A percentile compares a stretch with the other conserved stretches of the same genome.
These are phyloP conservation scores for Backusella psychrophila DNA, from an alignment of 192 early-diverging fungal genomes.

Conservation along the genomic window DNA sequence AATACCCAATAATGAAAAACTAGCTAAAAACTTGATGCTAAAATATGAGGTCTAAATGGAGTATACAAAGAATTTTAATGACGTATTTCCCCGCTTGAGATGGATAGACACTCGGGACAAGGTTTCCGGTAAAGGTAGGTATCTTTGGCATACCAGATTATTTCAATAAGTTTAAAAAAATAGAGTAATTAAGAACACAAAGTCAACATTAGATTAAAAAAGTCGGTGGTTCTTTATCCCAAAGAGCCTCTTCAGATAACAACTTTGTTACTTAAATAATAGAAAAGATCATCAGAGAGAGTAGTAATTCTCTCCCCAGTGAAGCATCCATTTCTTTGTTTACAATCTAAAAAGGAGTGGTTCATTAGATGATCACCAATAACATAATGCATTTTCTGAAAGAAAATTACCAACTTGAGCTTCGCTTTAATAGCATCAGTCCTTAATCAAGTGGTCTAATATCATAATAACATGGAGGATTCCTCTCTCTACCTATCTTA, in stretches of 20 bases:
- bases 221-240: not conserved
- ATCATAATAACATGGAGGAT: not conserved
- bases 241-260: not conserved
- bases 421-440: not conserved
- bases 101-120: not conserved
- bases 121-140: not conserved
- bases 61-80: too few species aligned
- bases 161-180: not conserved
- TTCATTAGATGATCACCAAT: not conserved
- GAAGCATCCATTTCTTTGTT: not conserved
- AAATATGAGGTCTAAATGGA: too few species aligned
- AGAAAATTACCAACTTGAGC: too few species aligned
- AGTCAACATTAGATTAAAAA: not conserved
- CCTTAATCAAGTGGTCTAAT: too few species aligned
- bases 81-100: not conserved
- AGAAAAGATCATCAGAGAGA: not conserved
- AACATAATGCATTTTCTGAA: not conserved
- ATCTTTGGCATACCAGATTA: not conserved
- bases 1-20: too few species aligned
- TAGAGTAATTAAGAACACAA: not conserved
- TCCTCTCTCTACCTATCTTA: not conserved
- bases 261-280: not conserved
- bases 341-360: too few species aligned
- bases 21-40: too few species aligned
- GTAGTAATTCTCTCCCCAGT: not conserved